phyloP scores from a whole-genome alignment of 371 early-diverging fungal genomes.

The Apophysomyces elegans region DNA sequence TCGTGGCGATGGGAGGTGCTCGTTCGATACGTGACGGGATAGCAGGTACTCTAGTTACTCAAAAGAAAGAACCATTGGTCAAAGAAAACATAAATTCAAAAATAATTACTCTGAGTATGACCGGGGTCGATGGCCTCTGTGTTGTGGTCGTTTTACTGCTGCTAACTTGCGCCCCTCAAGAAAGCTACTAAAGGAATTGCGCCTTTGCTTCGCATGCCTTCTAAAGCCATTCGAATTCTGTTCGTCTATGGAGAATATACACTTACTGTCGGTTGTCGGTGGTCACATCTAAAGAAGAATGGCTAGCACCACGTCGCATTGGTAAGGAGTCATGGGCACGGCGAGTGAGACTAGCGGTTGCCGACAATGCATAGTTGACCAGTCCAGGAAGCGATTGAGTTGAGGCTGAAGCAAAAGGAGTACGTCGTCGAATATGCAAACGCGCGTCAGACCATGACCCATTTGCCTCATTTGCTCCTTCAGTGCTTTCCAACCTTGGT shows the following conservation, averaged over 20 bases:
- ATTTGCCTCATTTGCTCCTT: neutral
- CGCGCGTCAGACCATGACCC: neutral
- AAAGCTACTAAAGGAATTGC: conserved; percentile 54
- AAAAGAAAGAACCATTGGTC: neutral
- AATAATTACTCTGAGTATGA: conserved; percentile 50
- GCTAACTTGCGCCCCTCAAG: conserved; percentile 17
- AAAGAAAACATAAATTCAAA: neutral
- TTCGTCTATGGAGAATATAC: neutral
- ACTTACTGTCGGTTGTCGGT: neutral
- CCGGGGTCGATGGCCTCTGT: conserved; percentile 46
- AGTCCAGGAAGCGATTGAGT: conserved; percentile 45
- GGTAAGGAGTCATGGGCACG: conserved; percentile 15
- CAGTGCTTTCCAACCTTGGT: neutral
- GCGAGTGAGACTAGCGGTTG: conserved; percentile 18
- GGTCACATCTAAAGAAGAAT: conserved; percentile 15
- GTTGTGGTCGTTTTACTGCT: neutral
- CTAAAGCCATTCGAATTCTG: neutral
- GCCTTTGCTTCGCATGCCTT: conserved; percentile 21
- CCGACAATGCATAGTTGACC: conserved; percentile 30
- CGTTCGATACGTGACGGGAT: conserved; percentile 41
- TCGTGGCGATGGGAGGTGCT: conserved; percentile 52
- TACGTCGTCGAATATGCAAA: neutral
- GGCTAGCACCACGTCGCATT: conserved; percentile 29
- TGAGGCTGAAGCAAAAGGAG: conserved; percentile 39
- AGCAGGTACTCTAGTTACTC: conserved; percentile 28